Percentiles rank a stretch among this genome's conserved stretches.
phyloP scores from a whole-genome alignment of 495 filamentous ascomycete species.

The Neurospora sp. region DNA sequence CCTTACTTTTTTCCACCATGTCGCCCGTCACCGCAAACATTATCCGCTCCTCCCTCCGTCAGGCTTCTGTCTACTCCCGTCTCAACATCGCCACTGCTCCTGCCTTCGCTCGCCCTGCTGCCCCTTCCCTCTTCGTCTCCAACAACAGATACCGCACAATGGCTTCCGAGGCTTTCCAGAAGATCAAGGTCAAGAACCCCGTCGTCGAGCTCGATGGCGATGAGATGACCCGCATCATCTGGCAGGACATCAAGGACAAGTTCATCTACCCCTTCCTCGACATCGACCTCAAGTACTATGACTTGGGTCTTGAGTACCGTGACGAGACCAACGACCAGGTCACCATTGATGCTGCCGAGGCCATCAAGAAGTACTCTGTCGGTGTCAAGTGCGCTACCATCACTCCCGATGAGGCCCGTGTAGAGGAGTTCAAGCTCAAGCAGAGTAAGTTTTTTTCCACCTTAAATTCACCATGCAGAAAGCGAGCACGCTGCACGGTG shows the following conservation, averaged over 20 bases:
- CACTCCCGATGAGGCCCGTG: conserved; percentile 91
- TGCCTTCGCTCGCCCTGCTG: background rate
- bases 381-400: conserved; percentile 99
- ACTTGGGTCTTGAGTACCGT: conserved; percentile 88
- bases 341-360: conserved; percentile 87
- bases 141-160: conserved; percentile 28
- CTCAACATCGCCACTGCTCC: background rate
- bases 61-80: conserved; percentile 6
- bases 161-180: conserved; percentile 33
- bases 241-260: conserved; percentile 97
- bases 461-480: background rate
- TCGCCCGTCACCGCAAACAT: conserved; percentile 16
- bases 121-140: conserved; percentile 14
- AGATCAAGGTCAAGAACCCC: conserved; percentile 97
- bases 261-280: conserved; percentile 93
- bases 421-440: conserved; percentile 97
- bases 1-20: conserved; percentile 16
- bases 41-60: conserved; percentile 20
- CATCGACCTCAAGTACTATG: conserved; percentile 98
- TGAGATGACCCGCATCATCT: conserved; percentile 99
- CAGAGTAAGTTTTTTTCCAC: conserved; percentile 52
- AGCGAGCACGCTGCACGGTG: background rate
- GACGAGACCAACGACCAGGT: conserved; percentile 95
- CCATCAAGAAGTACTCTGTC: conserved; percentile 96
- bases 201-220: conserved; percentile 96